These are phyloP conservation scores for Barnettozyma sp. DNA, from an alignment of 805 yeast genomes.

Conservation along the genomic window DNA sequence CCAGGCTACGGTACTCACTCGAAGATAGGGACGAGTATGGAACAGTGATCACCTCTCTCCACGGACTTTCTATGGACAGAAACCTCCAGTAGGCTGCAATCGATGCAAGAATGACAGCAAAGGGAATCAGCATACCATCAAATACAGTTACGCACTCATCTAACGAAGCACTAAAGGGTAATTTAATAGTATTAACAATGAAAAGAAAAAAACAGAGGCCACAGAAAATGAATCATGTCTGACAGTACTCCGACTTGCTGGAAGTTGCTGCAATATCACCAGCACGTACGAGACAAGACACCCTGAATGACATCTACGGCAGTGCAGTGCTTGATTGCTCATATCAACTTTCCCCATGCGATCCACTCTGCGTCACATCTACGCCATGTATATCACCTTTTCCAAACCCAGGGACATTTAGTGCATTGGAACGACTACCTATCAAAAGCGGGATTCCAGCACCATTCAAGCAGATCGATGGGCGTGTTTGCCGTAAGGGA, in stretches of 20 bases:
- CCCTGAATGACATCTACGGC: constrained; percentile 1
- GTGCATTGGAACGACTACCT: constrained; percentile 13
- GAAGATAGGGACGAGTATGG: constrained; percentile 1
- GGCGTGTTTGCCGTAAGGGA: constrained; percentile 8
- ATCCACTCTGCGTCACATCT: constrained; percentile 2
- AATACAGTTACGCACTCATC: no score
- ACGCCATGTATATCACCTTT: constrained; percentile 8
- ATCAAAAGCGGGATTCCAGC: constrained; percentile 12
- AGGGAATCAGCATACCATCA: no score
- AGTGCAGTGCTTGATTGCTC: constrained; percentile 9
- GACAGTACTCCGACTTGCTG: no score
- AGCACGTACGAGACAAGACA: background rate
- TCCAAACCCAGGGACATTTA: constrained; percentile 8
- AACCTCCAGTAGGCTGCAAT: no score
- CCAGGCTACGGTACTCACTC: background rate
- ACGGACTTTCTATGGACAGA: background rate
- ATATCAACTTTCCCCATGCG: constrained; percentile 9
- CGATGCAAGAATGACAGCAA: no score
- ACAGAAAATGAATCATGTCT: no score
- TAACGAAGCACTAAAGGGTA: no score
- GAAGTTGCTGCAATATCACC: no score
- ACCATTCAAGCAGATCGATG: constrained; percentile 13
- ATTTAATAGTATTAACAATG: no score
- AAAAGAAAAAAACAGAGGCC: no score
- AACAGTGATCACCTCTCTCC: background rate